Evolutionary conservation across 495 filamentous ascomycete species (phyloP), one percentile per base, ranked within the genome.

Genomic region (Hamigera avellanea): DNA sequence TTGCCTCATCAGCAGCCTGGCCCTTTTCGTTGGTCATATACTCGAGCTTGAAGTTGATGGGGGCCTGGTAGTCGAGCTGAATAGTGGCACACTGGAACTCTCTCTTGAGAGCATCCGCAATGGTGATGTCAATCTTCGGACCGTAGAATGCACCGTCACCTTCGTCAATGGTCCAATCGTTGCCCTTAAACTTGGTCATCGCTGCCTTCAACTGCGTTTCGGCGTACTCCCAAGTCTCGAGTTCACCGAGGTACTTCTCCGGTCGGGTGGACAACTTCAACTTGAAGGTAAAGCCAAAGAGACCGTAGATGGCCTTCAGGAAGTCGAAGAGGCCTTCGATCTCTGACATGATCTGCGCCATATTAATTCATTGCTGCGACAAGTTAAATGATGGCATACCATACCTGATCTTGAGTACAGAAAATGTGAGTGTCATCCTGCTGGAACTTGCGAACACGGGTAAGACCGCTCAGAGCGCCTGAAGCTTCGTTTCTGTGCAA

Each of bases 111-210:
- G 80, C 78, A 54, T 95, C 87, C 2, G 72, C 73, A 46, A 95
- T 88, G 26, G 76, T 87, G 46, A 98, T 86, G 39, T 96, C 93
- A 40, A 96, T 93, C 70, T 86, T 85, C 1, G 91, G 91, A 1
- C 91, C 93, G 50, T 96, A 96, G 64, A 96, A 98, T 21, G 91
- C 93, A 50, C 91, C 91, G 47, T 98, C 91, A 32, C 89, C 89
- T 34, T 83, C 76, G 48, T 96, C 91, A 15, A 94, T 69, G 49
- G 79, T 78, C 91, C 91, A 98, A 37, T 80, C 62, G 12, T 78
- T 66, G 32, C 81, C 81, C 27, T 70, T 66, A 57, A 95, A 98
- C 37, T 80, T 71, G 41, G 87, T 72, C 39, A 98, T 66, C 19
- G 88, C 83, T 29, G 72, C 64, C 47, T 75, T 77, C 33, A 96